A percentile compares a stretch with the other conserved stretches of the same genome.
phyloP scores from a whole-genome alignment of 805 yeast genomes.

The Candida awuae region DNA sequence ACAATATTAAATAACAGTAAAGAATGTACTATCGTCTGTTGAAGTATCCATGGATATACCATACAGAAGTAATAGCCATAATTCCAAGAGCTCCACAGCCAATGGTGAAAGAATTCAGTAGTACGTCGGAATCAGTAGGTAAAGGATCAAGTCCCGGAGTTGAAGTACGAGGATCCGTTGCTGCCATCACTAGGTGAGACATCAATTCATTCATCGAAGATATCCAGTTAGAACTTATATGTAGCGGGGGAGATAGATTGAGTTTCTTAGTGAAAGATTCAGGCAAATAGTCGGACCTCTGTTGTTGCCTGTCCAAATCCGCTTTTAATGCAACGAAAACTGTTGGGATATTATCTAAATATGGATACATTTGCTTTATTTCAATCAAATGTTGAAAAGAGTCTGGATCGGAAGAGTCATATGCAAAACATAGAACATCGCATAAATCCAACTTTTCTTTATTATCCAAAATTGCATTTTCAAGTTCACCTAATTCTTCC shows the following conservation, averaged over 20 bases:
- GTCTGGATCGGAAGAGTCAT: conserved; percentile 95
- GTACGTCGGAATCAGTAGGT: conserved; percentile 36
- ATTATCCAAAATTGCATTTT: conserved; percentile 73
- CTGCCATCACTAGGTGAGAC: conserved; percentile 82
- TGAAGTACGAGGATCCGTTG: conserved; percentile 65
- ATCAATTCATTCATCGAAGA: conserved; percentile 79
- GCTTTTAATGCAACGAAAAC: conserved; percentile 91
- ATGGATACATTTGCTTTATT: conserved; percentile 50
- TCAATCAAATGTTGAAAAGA: conserved; percentile 79
- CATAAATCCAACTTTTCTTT: conserved; percentile 65
- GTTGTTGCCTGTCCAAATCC: conserved; percentile 92
- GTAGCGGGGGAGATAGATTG: conserved; percentile 72
- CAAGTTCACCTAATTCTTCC: conserved; percentile 85
- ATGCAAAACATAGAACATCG: conserved; percentile 82
- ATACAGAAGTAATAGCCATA: conserved; percentile 52
- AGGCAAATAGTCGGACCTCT: conserved; percentile 77
- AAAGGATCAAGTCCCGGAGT: conserved; percentile 76
- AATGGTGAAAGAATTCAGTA: conserved; percentile 44
- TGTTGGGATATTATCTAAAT: conserved; percentile 61
- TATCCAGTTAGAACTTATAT: conserved; percentile 85
- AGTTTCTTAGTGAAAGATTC: conserved; percentile 71
- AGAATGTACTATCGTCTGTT: background rate
- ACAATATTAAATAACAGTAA: too few species aligned
- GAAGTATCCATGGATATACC: conserved; percentile 51
- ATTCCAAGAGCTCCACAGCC: conserved; percentile 67